Base-by-base conservation (phyloP, 805 yeast species). In the Naumovozyma castellii region DNA sequence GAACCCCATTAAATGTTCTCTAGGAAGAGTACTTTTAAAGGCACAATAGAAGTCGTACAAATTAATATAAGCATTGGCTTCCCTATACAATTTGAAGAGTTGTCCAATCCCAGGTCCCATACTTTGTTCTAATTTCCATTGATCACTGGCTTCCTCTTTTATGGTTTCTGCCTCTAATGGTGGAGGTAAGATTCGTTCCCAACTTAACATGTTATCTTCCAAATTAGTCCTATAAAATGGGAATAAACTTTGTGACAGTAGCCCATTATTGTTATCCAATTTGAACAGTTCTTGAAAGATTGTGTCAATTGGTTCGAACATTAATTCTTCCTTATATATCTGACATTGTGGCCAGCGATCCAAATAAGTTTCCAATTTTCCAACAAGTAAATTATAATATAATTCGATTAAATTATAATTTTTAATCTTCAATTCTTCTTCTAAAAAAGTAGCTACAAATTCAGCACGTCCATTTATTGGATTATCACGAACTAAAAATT, bases 1-100 rank as follows among this genome's bases (percentile, higher is more conserved):
- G 25, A 55, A 56, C 1, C 39, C 34, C 44, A 59, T 39, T 1
- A 65, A 57, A 10, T 48, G 47, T 5, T 56, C 47, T 34, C 49
- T 49, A 3, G 65, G 61, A n/a, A 78, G 47, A 0, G 76, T 62
- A 42, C 68, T 73, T 51, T 68, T 73, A 60, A 82, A 82, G 0
- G 84, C 79, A 18, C 64, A 56, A 51, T 69, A 83, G 48, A 77
- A 78, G 48, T 83, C 94, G 59, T 68, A 78, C 39, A 80, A 69
- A 52, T 83, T 83, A 44, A 83, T 70, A 22, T 69, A 63, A 2
- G 78, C 67, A 18, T 84, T 82, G 0, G 95, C 88, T 49, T 87
- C 96, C 43, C 92, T 73, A 56, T 80, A 81, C 13, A 84, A 66
- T 36, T 75, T 72, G 61, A 75, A 87, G 39, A 87, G 56, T 36